These are phyloP conservation scores for Lipomyces mesembrius DNA, from an alignment of 805 yeast species.

Conservation along the genomic window DNA sequence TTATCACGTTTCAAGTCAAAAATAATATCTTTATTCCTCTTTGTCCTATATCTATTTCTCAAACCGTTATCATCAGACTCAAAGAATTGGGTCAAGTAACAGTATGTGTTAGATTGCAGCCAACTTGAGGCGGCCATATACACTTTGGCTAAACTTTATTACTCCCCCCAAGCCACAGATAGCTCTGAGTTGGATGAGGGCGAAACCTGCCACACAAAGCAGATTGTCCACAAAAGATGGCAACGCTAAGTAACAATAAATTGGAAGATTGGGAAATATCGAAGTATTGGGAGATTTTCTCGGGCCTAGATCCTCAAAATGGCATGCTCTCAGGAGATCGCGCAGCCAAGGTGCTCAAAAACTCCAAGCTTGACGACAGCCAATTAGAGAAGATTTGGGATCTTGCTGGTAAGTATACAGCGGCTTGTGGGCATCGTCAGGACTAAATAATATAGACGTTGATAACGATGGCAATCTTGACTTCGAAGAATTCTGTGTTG, in stretches of 20 bases:
- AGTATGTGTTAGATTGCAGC: no score
- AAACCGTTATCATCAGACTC: no score
- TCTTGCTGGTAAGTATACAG: conserved; percentile 52
- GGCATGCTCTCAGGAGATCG: conserved; percentile 83
- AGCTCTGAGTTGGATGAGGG: neutral
- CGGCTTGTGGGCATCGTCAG: no score
- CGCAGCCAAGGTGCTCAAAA: conserved; percentile 83
- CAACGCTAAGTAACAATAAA: conserved; percentile 28
- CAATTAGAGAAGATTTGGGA: conserved; percentile 87
- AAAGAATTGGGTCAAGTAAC: no score
- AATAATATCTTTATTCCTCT: no score
- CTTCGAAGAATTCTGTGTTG: conserved; percentile 96
- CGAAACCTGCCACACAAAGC: neutral
- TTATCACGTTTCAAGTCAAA: no score
- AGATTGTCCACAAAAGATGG: conserved; percentile 15
- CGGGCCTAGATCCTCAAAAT: conserved; percentile 79
- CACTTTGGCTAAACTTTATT: no score
- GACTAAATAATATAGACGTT: conserved; percentile 58
- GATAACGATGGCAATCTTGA: conserved; percentile 91
- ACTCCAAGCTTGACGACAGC: conserved; percentile 80
- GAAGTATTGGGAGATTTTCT: conserved; percentile 97
- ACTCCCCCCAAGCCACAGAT: no score
- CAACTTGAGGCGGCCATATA: no score
- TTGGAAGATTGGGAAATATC: conserved; percentile 75
- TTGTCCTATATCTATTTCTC: no score